Conservation (phyloP, 2,329 filamentous ascomycete species). For the Clonostachys byssicola region DNA sequence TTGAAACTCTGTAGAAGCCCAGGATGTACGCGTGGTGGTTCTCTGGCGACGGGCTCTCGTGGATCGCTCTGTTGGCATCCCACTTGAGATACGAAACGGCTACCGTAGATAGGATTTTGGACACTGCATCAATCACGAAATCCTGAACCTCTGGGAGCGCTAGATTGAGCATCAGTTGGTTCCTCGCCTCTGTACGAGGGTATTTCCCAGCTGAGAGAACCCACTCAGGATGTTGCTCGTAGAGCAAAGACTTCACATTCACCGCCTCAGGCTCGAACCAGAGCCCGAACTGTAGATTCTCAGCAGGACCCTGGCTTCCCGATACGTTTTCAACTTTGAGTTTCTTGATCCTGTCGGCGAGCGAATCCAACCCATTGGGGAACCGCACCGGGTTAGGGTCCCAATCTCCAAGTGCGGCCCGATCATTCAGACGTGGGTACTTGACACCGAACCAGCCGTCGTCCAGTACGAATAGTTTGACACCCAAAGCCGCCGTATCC, state of each 20-base stretch:
- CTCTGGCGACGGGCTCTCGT: conserved; percentile 50
- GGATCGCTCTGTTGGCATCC: conserved; percentile 64
- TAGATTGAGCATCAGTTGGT: conserved; percentile 59
- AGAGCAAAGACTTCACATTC: conserved; percentile 57
- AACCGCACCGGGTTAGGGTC: conserved; percentile 53
- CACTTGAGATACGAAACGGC: conserved; percentile 61
- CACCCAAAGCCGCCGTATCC: conserved; percentile 52
- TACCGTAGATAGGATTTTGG: conserved; percentile 42
- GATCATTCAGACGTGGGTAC: conserved; percentile 4
- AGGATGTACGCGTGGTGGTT: conserved; percentile 57
- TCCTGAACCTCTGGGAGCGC: conserved; percentile 59
- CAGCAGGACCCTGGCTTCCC: conserved; percentile 18
- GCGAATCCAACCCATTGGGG: conserved; percentile 47
- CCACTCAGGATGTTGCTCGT: conserved; percentile 61
- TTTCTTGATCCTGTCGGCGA: conserved; percentile 45
- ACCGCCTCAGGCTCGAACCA: conserved; percentile 70
- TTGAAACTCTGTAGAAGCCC: conserved; percentile 59
- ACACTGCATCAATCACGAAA: conserved; percentile 52
- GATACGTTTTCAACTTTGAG: conserved; percentile 35
- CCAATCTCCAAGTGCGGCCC: conserved; percentile 59
- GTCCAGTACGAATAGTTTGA: conserved; percentile 61
- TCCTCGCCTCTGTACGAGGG: conserved; percentile 48
- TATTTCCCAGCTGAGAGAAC: conserved; percentile 53
- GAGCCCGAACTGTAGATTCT: conserved; percentile 54
- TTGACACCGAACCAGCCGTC: conserved; percentile 64